Base-by-base conservation (phyloP, 2,329 filamentous ascomycete genomes). In the Colletotrichum filicis region DNA sequence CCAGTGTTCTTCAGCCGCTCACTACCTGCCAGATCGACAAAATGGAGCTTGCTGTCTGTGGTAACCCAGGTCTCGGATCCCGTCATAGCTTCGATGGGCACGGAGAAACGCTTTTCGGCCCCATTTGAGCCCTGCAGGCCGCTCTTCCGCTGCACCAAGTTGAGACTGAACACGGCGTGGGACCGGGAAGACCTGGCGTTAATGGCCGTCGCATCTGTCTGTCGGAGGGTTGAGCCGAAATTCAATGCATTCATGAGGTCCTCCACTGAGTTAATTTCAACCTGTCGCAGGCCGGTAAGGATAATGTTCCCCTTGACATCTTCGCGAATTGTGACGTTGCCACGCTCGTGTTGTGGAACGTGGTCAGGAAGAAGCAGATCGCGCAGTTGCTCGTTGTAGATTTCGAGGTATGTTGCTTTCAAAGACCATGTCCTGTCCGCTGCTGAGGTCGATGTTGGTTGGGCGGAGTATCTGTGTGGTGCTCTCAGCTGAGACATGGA, bases 101-200 rank as follows among this genome's bases (percentile, higher is more conserved):
- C 92, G 0, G 97, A 98, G 77, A 93, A 91, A 74, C 96, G 93
- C 84, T 97, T 98, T 76, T 98, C 95, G 35, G 89, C 87, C 14
- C 87, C 87, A 19, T 90, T 86, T 4, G 88, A 83, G 1, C 83
- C 80, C 67, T 83, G 85, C 70, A 82, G 79, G 71, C 91, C 91
- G 76, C 82, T 88, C 83, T 94, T 97, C 78, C 94, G 94, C 85
- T 98, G 94, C 8, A 98, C 88, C 8, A 99, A 88, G 78, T 98
- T 98, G 74, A 99, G 86, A 80, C 95, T 98, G 83, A 99, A 98
- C 35, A 99, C 95, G 42, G 97, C 97, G 81, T 99, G 97, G 1
- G 97, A 99, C 75, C 97, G 95, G 12, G 97, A 99, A 0, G 97
- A 99, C 80, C 98, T 96, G 56, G 96, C 97, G 80, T 99, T 99